Evolutionary conservation across 2,329 filamentous ascomycete species (phyloP).

Genomic region (Venturia pyrina): DNA sequence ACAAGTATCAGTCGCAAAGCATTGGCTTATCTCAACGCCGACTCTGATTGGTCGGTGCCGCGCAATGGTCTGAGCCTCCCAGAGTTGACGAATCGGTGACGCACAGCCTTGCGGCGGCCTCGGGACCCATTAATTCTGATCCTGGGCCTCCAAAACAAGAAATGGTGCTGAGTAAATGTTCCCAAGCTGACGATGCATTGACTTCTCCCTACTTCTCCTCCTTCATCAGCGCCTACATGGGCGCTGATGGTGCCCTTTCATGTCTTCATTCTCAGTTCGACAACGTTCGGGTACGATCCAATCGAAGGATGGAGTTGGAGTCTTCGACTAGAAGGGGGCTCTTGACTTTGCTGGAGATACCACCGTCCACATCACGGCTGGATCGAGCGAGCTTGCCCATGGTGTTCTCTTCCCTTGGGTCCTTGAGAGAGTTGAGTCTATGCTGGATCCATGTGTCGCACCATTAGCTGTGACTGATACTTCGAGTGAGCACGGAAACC

Average conservation of each 20-base stretch:
- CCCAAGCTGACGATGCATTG: no score
- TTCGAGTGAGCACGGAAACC: background rate
- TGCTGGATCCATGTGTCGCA: background rate
- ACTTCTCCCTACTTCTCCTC: no score
- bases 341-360: constrained; percentile 69
- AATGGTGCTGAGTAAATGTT: no score
- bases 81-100: no score
- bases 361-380: constrained; percentile 65
- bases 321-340: constrained; percentile 54
- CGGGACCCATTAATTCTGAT: no score
- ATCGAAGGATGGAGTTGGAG: constrained; percentile 74
- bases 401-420: constrained; percentile 57
- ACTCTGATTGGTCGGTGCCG: no score
- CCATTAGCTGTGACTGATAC: background rate
- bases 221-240: no score
- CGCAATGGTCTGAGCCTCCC: no score
- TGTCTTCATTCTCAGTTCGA: constrained; percentile 27
- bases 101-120: no score
- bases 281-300: constrained; percentile 25
- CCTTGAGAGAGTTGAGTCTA: constrained; percentile 45
- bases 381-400: constrained; percentile 62
- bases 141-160: no score
- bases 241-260: constrained; percentile 14
- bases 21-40: no score
- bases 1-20: no score